phyloP scores from a whole-genome alignment of 2,329 filamentous ascomycete species.

The Aspergillus fumigatus region DNA sequence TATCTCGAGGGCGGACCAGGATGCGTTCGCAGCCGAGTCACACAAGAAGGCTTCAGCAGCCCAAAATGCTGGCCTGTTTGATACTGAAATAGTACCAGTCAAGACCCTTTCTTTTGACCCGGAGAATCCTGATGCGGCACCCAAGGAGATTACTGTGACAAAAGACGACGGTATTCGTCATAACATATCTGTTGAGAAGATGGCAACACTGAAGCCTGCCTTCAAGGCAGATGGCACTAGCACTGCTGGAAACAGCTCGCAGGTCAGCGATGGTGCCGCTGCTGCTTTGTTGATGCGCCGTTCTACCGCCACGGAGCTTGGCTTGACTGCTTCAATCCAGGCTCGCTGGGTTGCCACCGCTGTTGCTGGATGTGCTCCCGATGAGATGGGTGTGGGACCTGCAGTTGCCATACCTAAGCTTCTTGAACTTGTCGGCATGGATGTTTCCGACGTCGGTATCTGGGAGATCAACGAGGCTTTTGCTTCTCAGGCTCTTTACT shows the following conservation, averaged over 20 bases:
- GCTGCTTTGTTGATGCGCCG: slow-evolving; percentile 80
- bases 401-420: slow-evolving; percentile 81
- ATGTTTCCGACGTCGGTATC: slow-evolving; percentile 65
- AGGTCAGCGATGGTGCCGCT: slow-evolving; percentile 84
- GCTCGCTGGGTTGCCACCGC: slow-evolving; percentile 77
- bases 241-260: slow-evolving; percentile 80
- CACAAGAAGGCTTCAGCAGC: slow-evolving; percentile 71
- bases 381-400: slow-evolving; percentile 92
- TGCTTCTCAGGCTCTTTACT: slow-evolving; percentile 63
- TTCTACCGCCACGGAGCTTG: slow-evolving; percentile 70
- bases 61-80: slow-evolving; percentile 65
- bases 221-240: slow-evolving; percentile 70
- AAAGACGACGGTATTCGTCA: slow-evolving; percentile 80
- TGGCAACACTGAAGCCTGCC: slow-evolving; percentile 78
- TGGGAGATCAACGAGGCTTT: slow-evolving; percentile 94
- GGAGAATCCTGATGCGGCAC: slow-evolving; percentile 55
- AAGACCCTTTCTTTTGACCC: slow-evolving; percentile 63
- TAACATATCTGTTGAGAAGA: slow-evolving; percentile 61
- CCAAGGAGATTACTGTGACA: slow-evolving; percentile 61
- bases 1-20: slow-evolving; percentile 71
- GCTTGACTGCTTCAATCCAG: slow-evolving; percentile 64
- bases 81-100: slow-evolving; percentile 75
- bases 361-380: slow-evolving; percentile 73
- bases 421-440: slow-evolving; percentile 63
- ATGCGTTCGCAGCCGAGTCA: slow-evolving; percentile 71